Percentiles rank a stretch among this genome's conserved stretches.
These are phyloP conservation scores for Yarrowia galli DNA, from an alignment of 1,139 yeast genomes.

Conservation along the genomic window DNA sequence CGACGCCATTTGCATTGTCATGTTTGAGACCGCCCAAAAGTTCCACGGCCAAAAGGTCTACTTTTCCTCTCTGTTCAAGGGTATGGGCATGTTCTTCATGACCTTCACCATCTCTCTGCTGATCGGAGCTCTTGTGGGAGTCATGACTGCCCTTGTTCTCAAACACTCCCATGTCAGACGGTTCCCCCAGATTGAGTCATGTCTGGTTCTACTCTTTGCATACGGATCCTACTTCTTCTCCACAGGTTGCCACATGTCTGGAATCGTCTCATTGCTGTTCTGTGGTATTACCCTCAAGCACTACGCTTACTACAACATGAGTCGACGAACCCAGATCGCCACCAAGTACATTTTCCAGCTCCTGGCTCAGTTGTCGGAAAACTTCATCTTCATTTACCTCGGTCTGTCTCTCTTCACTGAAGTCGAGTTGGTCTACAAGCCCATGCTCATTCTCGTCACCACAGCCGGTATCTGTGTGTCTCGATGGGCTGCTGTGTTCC, in stretches of 20 bases:
- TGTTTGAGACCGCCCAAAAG: slow-evolving; percentile 98
- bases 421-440: slow-evolving; percentile 93
- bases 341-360: slow-evolving; percentile 93
- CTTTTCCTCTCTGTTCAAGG: slow-evolving; percentile 83
- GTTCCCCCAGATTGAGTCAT: slow-evolving; percentile 95
- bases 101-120: slow-evolving; percentile 92
- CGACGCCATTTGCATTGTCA: slow-evolving; percentile 98
- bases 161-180: slow-evolving; percentile 93
- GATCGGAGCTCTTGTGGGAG: slow-evolving; percentile 88
- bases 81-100: slow-evolving; percentile 91
- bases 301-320: slow-evolving; percentile 97
- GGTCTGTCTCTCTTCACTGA: slow-evolving; percentile 96
- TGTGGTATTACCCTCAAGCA: slow-evolving; percentile 97
- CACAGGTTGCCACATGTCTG: slow-evolving; percentile 99
- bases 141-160: slow-evolving; percentile 83
- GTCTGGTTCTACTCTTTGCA: slow-evolving; percentile 87
- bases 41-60: slow-evolving; percentile 86
- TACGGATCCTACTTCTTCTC: slow-evolving; percentile 97
- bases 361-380: slow-evolving; percentile 92
- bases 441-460: slow-evolving; percentile 87
- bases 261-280: slow-evolving; percentile 91
- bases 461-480: slow-evolving; percentile 92
- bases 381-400: slow-evolving; percentile 92
- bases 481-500: slow-evolving; percentile 97
- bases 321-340: slow-evolving; percentile 95